A percentile compares a stretch with the other conserved stretches of the same genome.
Conservation (phyloP, 768 basidiomycete species). For the Kwoniella shandongensis region DNA sequence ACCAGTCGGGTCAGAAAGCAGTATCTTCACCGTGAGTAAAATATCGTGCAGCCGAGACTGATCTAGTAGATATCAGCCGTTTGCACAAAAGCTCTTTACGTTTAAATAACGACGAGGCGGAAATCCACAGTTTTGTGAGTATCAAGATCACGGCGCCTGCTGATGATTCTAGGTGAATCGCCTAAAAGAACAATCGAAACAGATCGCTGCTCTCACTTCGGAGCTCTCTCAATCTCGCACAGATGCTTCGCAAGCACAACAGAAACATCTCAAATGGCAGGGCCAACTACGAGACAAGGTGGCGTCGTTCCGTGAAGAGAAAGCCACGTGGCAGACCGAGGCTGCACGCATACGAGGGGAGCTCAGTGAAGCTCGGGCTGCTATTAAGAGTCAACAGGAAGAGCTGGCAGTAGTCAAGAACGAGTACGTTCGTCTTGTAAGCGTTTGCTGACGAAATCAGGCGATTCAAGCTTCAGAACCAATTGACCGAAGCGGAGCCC, state of each 20-base stretch:
- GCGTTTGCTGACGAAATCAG: constrained; percentile 46
- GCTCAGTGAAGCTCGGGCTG: constrained; percentile 58
- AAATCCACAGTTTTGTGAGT: constrained; percentile 47
- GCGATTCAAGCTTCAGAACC: constrained; percentile 71
- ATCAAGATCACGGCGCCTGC: not conserved
- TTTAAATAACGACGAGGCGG: constrained; percentile 47
- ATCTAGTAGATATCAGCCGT: constrained; percentile 39
- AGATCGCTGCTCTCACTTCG: constrained; percentile 33
- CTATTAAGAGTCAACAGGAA: constrained; percentile 43
- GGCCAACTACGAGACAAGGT: constrained; percentile 74
- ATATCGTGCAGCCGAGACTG: not conserved
- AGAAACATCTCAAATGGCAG: constrained; percentile 82
- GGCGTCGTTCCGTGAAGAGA: constrained; percentile 72
- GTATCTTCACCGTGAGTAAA: constrained; percentile 40
- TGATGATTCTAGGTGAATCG: constrained; percentile 40
- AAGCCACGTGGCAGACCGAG: constrained; percentile 71
- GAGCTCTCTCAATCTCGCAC: constrained; percentile 72
- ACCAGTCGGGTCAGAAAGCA: constrained; percentile 35
- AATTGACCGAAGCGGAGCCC: constrained; percentile 72
- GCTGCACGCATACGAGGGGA: constrained; percentile 67
- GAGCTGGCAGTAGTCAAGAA: constrained; percentile 51
- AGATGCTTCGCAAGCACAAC: constrained; percentile 70
- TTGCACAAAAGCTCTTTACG: constrained; percentile 37
- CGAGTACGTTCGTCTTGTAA: constrained; percentile 36
- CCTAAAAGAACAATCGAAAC: constrained; percentile 42